A percentile compares a stretch with the other conserved stretches of the same genome.
phyloP scores from a whole-genome alignment of 768 basidiomycete species.

The Russula vinacea region DNA sequence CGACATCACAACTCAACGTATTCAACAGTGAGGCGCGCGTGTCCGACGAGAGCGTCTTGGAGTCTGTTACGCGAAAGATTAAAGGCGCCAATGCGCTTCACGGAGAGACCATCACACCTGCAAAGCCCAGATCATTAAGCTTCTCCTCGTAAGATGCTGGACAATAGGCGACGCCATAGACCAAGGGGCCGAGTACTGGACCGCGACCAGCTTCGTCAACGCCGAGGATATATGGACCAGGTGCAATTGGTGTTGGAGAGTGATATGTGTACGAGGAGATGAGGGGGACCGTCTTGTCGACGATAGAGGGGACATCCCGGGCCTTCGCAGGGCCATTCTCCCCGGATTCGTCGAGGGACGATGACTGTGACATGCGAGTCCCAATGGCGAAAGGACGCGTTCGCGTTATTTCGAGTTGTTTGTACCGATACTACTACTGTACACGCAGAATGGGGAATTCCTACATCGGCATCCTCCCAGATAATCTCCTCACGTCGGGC shows the following conservation, averaged over 20 bases:
- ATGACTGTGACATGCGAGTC: slow-evolving; percentile 13
- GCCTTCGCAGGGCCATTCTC: neutral
- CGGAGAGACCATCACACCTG: slow-evolving; percentile 50
- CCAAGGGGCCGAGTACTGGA: slow-evolving; percentile 87
- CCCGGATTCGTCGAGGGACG: slow-evolving; percentile 4
- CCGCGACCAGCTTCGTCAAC: slow-evolving; percentile 99
- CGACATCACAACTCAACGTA: slow-evolving; percentile 65
- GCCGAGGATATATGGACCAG: slow-evolving; percentile 87
- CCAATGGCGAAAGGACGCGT: slow-evolving; percentile 16
- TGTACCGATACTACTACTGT: no score
- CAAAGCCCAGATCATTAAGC: slow-evolving; percentile 82
- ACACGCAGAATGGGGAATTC: neutral
- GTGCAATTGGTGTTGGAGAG: slow-evolving; percentile 62
- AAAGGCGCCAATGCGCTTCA: neutral
- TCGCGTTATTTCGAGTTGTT: slow-evolving; percentile 29
- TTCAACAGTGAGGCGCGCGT: slow-evolving; percentile 62
- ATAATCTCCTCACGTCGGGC: slow-evolving; percentile 29
- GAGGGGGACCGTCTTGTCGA: slow-evolving; percentile 55
- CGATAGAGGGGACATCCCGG: slow-evolving; percentile 51
- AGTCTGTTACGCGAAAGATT: slow-evolving; percentile 55
- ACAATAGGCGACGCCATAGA: slow-evolving; percentile 95
- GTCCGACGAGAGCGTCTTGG: slow-evolving; percentile 80
- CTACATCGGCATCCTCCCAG: slow-evolving; percentile 23
- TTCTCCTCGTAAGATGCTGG: slow-evolving; percentile 70
- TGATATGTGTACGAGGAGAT: slow-evolving; percentile 75